Evolutionary conservation across 2,329 filamentous ascomycete species (phyloP), one percentile per base, ranked within the genome.

Genomic region (Oidium heveae): DNA sequence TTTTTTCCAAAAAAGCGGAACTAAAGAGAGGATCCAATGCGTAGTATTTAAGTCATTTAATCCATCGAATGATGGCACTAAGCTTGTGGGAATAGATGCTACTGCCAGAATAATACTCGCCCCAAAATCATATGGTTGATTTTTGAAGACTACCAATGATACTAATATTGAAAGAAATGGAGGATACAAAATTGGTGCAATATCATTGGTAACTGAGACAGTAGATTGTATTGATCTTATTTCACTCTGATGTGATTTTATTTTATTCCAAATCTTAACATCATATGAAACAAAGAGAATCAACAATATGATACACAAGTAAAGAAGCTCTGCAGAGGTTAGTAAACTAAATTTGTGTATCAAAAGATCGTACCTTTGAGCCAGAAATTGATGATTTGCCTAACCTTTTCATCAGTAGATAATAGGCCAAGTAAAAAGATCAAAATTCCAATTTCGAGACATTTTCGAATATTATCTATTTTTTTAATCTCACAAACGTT

Each of bases 181-280:
- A 18, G 89, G 89, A 64, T 95, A 96, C 56, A 95, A 68, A n/a
- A 94, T 72, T 12, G 88, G 86, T 7, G 89, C 89, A 2, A 87
- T 88, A 63, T 96, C 89, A 67, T 95, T 94, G n/a, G 76, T 74
- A 4, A 78, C 70, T 0, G 87, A 86, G 39, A 94, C 70, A 33
- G 64, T 64, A 37, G 80, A 61, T 20, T 58, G 56, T 12, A 62
- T 56, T 28, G 60, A 58, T 16, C 46, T 55, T 54, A 61, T 59
- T 55, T 58, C 63, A 36, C 58, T 58, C 18, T 52, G 55, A 28
- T 57, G 53, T 22, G 60, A 58, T 15, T 58, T 59, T 22, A 60
- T 55, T 71, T 75, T 75, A 18, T 68, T 59, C 6, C 72, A 62
- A n/a, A 82, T 66, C 55, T 79, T 71, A 41, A 82, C 55, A 2